Base-by-base conservation (phyloP, 306 rosid species). In the Lathyrus oleraceus region DNA sequence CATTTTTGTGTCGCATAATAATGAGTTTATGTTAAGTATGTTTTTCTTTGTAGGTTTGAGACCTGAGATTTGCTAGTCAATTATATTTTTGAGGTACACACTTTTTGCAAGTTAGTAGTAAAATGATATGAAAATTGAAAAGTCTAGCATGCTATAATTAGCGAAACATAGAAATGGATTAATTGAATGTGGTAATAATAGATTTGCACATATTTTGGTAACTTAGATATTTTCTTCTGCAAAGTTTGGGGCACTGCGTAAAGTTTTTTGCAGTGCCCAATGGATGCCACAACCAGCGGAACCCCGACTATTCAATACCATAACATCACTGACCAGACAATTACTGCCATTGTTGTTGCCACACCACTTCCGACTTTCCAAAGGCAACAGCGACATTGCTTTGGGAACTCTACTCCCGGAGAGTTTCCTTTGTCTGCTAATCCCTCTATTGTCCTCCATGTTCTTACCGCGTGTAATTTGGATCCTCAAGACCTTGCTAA, bases 361-460 rank as follows among this genome's bases (percentile, higher is more conserved):
- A 28, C 82, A 65, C 70, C 88, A 56, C 77, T 83, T 30, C 87
- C 86, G 47, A 35, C 89, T 72, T 90, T 85, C 73, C 97, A 86
- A 78, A 75, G 91, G 79, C 82, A 86, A 74, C 89, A 85, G 74
- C 94, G 92, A 67, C 97, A 85, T 74, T 94, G 97, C 87, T 81
- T 74, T 1, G 96, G 98, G 79, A 84, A 84, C 80, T 84, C 95
- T 44, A 76, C 58, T 76, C 98, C 98, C 0, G 97, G 98, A 40
- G 98, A 94, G 80, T 94, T 94, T 83, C 98, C 98, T 72, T 84
- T 94, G 76, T 95, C 97, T 42, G 88, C 97, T 21, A 90, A 72
- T 74, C 95, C 98, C 42, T 81, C 96, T 75, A 87, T 94, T 79
- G 95, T 94, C 53, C 98, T 94, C 77, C 97, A 94, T 86, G 98